A percentile compares a stretch with the other conserved stretches of the same genome.
Evolutionary conservation across 192 early-diverging fungal genomes (phyloP).

Genomic region (Coemansia sp.): DNA sequence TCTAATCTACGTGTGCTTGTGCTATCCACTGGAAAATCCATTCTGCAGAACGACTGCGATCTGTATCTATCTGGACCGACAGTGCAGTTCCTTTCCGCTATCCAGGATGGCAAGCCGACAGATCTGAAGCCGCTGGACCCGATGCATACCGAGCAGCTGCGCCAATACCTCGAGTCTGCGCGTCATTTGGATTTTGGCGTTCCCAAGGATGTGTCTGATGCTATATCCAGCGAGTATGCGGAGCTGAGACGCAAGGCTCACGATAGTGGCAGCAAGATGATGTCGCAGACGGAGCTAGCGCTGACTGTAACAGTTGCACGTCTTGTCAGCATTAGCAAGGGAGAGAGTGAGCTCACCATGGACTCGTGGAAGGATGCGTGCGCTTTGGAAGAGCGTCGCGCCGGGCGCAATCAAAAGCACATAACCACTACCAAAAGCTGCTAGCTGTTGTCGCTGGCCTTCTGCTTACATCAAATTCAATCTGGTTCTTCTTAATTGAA

Average conservation of each 20-base stretch:
- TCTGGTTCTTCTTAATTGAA: too few relatives aligned
- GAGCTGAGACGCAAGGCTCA: slow-evolving; percentile 34
- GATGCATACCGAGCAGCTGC: slow-evolving; percentile 54
- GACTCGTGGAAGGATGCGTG: slow-evolving; percentile 50
- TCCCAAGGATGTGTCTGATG: slow-evolving; percentile 63
- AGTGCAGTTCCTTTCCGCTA: slow-evolving; percentile 13
- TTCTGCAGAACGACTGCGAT: slow-evolving; percentile 63
- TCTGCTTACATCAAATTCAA: too few relatives aligned
- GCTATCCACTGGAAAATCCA: slow-evolving; percentile 67
- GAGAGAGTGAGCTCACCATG: slow-evolving; percentile 29
- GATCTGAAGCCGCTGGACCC: slow-evolving; percentile 40
- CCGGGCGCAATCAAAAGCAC: slow-evolving; percentile 21
- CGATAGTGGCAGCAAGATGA: slow-evolving; percentile 34
- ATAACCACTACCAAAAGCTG: slow-evolving; percentile 6
- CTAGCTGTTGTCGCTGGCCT: background rate
- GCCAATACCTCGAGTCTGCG: slow-evolving; percentile 60
- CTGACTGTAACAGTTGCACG: slow-evolving; percentile 45
- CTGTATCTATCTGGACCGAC: slow-evolving; percentile 50
- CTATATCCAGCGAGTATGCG: slow-evolving; percentile 55
- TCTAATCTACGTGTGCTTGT: slow-evolving; percentile 65
- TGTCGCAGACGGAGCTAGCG: slow-evolving; percentile 48
- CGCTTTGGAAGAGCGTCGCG: slow-evolving; percentile 26
- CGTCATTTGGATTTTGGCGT: slow-evolving; percentile 60
- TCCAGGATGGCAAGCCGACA: slow-evolving; percentile 8
- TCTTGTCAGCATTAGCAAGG: slow-evolving; percentile 48